These are phyloP conservation scores for Alternaria consortialis DNA, from an alignment of 2,329 filamentous ascomycete genomes.

Conservation along the genomic window DNA sequence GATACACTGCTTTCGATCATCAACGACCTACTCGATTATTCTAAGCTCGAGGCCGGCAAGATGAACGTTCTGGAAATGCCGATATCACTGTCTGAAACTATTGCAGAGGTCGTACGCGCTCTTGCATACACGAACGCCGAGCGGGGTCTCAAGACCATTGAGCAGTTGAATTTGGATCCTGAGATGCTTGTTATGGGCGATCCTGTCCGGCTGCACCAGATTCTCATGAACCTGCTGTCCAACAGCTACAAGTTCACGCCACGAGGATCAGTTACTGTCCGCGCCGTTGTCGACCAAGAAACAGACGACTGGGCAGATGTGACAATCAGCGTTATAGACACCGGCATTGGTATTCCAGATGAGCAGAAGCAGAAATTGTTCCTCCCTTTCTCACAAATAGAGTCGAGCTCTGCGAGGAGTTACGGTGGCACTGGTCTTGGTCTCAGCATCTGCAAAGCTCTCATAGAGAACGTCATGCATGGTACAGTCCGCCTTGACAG, in stretches of 20 bases:
- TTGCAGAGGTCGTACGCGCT: conserved; percentile 70
- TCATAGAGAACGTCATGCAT: conserved; percentile 91
- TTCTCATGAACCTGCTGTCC: conserved; percentile 80
- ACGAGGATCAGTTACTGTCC: conserved; percentile 83
- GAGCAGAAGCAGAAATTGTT: conserved; percentile 87
- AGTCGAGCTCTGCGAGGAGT: conserved; percentile 86
- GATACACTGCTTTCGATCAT: conserved; percentile 63
- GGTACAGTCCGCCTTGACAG: conserved; percentile 86
- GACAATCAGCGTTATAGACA: conserved; percentile 87
- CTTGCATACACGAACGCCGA: conserved; percentile 71
- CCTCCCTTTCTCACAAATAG: conserved; percentile 91
- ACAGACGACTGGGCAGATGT: conserved; percentile 74
- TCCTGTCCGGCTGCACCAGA: conserved; percentile 61
- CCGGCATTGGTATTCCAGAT: conserved; percentile 87
- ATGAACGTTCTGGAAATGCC: conserved; percentile 68
- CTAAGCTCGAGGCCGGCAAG: conserved; percentile 63
- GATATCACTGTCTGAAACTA: conserved; percentile 64
- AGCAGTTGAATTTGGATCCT: conserved; percentile 63
- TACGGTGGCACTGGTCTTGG: conserved; percentile 93
- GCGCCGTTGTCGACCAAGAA: conserved; percentile 76
- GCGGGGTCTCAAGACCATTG: conserved; percentile 66
- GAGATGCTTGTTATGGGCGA: conserved; percentile 63
- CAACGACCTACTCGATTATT: conserved; percentile 63
- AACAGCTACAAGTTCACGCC: conserved; percentile 97
- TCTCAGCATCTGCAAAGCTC: conserved; percentile 91